These are phyloP conservation scores for Aureoboletus auriporus DNA, from an alignment of 768 basidiomycete genomes.

Conservation along the genomic window DNA sequence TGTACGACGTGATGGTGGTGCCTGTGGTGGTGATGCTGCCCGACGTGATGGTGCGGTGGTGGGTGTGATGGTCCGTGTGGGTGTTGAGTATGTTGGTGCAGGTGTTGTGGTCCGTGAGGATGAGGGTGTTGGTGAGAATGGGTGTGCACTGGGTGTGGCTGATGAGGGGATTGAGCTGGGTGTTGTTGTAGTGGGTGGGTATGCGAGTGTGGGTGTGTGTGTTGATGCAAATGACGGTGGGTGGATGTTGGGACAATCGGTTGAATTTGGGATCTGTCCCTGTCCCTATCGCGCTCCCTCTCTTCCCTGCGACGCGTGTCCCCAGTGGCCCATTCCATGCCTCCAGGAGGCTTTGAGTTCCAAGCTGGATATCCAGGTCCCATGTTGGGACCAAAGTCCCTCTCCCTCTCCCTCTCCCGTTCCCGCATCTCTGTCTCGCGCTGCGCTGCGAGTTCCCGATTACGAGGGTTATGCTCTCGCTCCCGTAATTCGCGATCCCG, in stretches of 20 bases:
- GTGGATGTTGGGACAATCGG: slow-evolving; percentile 18
- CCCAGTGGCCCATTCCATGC: slow-evolving; percentile 31
- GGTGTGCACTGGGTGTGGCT: slow-evolving; percentile 25
- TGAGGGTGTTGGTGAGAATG: slow-evolving; percentile 31
- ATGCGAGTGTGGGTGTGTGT: slow-evolving; percentile 30
- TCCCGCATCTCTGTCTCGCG: slow-evolving; percentile 27
- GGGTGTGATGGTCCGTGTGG: slow-evolving; percentile 29
- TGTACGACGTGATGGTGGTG: slow-evolving; percentile 41
- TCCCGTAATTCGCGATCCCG: slow-evolving; percentile 27
- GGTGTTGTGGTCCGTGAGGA: slow-evolving; percentile 24
- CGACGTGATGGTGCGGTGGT: slow-evolving; percentile 41
- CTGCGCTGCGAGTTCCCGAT: slow-evolving; percentile 17
- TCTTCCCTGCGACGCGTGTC: slow-evolving; percentile 36
- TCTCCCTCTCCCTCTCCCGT: slow-evolving; percentile 21
- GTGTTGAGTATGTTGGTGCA: slow-evolving; percentile 31
- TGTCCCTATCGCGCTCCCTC: slow-evolving; percentile 26
- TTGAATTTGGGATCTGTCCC: slow-evolving; percentile 28
- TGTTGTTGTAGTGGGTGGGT: slow-evolving; percentile 32
- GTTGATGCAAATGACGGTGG: slow-evolving; percentile 33
- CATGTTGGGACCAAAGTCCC: slow-evolving; percentile 23
- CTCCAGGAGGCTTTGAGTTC: slow-evolving; percentile 32
- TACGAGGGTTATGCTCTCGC: slow-evolving; percentile 18
- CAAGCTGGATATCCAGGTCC: slow-evolving; percentile 22
- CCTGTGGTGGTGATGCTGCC: slow-evolving; percentile 50
- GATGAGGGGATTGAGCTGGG: slow-evolving; percentile 15